Percentiles rank a stretch among this genome's conserved stretches.
Conservation (phyloP, 1,284 basidiomycete genomes). For the Golubevia sp. region DNA sequence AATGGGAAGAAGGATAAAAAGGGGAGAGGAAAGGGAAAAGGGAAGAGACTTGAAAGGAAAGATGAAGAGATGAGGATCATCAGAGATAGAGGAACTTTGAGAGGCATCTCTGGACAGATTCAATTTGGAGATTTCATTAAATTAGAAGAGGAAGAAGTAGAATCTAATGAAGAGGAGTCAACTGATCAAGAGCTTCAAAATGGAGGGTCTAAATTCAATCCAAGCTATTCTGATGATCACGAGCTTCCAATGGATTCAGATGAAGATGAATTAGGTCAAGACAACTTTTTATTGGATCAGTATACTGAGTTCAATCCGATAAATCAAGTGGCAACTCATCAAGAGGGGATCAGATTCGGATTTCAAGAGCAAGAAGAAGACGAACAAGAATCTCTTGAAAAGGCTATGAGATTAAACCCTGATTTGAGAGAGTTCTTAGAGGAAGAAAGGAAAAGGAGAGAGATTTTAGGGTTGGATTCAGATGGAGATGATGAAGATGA, state of each 20-base stretch:
- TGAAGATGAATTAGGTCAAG: background rate
- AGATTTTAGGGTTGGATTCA: background rate
- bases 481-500: background rate
- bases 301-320: background rate
- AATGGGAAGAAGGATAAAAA: background rate
- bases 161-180: no score
- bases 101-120: conserved; percentile 26
- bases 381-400: background rate
- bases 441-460: background rate
- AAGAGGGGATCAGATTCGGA: background rate
- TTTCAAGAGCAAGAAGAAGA: background rate
- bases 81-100: conserved; percentile 42
- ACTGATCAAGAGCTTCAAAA: no score
- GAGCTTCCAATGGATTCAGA: background rate
- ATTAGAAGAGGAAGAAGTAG: conserved; percentile 41
- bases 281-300: background rate
- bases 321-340: background rate
- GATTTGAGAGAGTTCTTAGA: background rate
- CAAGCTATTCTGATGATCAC: conserved; percentile 13
- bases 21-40: background rate
- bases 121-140: conserved; percentile 47
- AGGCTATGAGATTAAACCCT: background rate
- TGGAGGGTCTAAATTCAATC: conserved; percentile 17
- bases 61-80: conserved; percentile 33
- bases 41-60: background rate